phyloP scores from a whole-genome alignment of 73 alveolate species.

The Paramecium biaurelia region DNA sequence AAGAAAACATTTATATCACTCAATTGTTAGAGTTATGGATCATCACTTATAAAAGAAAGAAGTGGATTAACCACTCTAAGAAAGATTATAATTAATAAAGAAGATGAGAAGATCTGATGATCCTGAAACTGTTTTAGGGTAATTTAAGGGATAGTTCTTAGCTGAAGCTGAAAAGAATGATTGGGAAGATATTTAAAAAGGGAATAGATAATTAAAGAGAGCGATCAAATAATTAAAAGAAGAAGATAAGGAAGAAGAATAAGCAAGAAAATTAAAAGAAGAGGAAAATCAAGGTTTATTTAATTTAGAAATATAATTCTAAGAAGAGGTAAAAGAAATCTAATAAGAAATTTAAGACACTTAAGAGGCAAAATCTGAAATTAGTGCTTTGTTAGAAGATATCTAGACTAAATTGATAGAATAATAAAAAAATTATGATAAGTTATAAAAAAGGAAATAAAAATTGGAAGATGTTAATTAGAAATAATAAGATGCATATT shows the following conservation, averaged over 20 bases:
- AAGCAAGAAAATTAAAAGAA: conserved; percentile 4
- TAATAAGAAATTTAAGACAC: not conserved
- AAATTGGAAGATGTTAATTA: not conserved
- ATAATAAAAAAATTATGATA: not conserved
- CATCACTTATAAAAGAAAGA: not conserved
- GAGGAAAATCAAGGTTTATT: conserved; percentile 18
- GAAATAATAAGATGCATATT: not conserved
- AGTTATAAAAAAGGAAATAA: not conserved
- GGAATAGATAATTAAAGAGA: conserved; percentile 17
- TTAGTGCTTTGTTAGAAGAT: not conserved
- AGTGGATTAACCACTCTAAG: not conserved
- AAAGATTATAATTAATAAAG: conserved; percentile 18
- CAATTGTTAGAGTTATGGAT: conserved; percentile 35
- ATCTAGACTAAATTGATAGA: not conserved
- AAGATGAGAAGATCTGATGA: conserved; percentile 48
- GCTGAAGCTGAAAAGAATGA: conserved; percentile 21
- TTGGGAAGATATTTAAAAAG: conserved; percentile 43
- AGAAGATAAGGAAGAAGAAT: conserved; percentile 17
- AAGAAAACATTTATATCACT: not conserved
- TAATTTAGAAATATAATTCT: conserved; percentile 9
- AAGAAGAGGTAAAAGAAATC: not conserved
- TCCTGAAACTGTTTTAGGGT: not conserved
- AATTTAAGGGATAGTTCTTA: conserved; percentile 4
- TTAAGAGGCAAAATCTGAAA: not conserved
- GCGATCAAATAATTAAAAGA: conserved; percentile 16